Evolutionary conservation across 306 rosid species (phyloP).

Genomic region (Vigna reflexopilosa): DNA sequence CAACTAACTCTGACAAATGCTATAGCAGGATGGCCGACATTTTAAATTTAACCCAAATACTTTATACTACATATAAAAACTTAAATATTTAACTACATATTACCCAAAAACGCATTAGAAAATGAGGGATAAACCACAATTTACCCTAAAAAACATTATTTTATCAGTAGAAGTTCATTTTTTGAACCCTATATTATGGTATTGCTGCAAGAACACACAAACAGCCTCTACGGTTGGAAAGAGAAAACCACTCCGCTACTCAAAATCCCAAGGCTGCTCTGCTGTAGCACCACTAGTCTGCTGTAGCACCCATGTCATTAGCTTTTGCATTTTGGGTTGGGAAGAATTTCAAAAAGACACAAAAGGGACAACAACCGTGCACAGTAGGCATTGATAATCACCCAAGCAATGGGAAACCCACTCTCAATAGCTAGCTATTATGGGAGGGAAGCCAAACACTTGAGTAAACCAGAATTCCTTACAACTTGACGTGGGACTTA

Average conservation of each 20-base stretch:
- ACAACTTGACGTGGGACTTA: too few relatives aligned
- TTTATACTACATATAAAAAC: not conserved
- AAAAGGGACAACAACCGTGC: constrained; percentile 21
- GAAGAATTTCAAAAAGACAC: constrained; percentile 7
- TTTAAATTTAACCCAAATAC: not conserved
- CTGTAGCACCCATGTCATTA: not conserved
- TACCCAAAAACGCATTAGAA: not conserved
- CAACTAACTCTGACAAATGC: not conserved
- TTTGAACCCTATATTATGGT: not conserved
- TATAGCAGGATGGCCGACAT: not conserved
- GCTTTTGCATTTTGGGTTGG: not conserved
- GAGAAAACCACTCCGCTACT: not conserved
- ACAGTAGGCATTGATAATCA: not conserved
- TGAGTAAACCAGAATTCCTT: too few relatives aligned
- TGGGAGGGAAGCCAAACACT: too few relatives aligned
- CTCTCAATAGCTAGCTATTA: too few relatives aligned
- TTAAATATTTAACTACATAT: not conserved
- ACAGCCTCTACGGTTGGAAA: not conserved
- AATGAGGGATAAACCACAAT: not conserved
- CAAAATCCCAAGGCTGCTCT: not conserved
- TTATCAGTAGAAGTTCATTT: not conserved
- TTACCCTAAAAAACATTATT: not conserved
- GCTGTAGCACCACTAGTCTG: not conserved
- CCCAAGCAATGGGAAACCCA: too few relatives aligned
- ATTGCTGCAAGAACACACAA: not conserved